Percentiles rank a stretch among this genome's conserved stretches.
Conservation (phyloP, 2,329 filamentous ascomycete genomes). For the Dactylellina sp. region DNA sequence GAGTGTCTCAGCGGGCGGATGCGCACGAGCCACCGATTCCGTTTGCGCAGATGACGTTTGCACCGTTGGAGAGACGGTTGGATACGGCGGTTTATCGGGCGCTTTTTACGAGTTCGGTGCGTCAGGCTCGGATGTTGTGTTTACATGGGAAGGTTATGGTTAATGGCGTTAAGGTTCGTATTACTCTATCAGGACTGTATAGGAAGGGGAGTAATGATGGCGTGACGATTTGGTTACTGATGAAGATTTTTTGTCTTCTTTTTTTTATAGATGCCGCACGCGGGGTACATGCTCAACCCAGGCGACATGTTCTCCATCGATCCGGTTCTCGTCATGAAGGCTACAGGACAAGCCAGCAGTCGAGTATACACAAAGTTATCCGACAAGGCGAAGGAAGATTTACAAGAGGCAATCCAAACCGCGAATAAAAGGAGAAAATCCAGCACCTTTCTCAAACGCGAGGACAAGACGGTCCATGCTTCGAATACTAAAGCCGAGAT, state of each 20-base stretch:
- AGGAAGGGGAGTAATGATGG: no score
- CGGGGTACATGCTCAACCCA: constrained; percentile 93
- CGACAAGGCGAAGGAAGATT: constrained; percentile 35
- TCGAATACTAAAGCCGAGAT: constrained; percentile 50
- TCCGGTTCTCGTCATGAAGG: constrained; percentile 85
- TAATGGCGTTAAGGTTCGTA: constrained; percentile 89
- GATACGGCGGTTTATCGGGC: constrained; percentile 96
- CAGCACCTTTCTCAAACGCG: constrained; percentile 56
- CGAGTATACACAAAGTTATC: constrained; percentile 45
- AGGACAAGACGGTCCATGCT: constrained; percentile 32
- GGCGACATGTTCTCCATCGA: constrained; percentile 99
- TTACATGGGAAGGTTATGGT: constrained; percentile 93
- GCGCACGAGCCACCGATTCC: constrained; percentile 72
- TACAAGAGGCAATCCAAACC: constrained; percentile 57
- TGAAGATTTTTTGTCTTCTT: no score
- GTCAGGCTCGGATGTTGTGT: constrained; percentile 93
- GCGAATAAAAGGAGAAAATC: constrained; percentile 57
- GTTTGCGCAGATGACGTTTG: constrained; percentile 96
- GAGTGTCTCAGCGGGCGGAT: constrained; percentile 57
- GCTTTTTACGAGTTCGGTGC: constrained; percentile 90
- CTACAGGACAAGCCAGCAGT: constrained; percentile 80
- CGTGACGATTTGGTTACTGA: not conserved
- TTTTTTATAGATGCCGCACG: constrained; percentile 81
- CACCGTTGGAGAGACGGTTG: constrained; percentile 86
- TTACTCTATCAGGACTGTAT: no score